A percentile compares a stretch with the other conserved stretches of the same genome.
Evolutionary conservation across 495 filamentous ascomycete species (phyloP).

Genomic region (Podospora fimiseda): DNA sequence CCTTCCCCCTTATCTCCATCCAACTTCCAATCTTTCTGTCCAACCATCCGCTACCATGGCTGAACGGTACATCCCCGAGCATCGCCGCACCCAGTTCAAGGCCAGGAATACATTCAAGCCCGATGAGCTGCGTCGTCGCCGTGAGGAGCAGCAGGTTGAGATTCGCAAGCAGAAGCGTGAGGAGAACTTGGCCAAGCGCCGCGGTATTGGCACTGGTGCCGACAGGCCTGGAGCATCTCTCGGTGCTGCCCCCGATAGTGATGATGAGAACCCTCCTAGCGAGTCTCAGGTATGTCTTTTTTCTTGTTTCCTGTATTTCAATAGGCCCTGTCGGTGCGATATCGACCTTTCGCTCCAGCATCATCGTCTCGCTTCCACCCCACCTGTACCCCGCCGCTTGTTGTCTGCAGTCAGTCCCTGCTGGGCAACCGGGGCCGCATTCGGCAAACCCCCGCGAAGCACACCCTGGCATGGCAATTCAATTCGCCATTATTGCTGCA

Average conservation of each 20-base stretch:
- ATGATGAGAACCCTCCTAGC: conserved; percentile 89
- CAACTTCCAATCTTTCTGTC: conserved; percentile 15
- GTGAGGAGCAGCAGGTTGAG: conserved; percentile 98
- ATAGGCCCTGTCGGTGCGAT: background rate
- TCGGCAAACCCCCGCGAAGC: conserved; percentile 1
- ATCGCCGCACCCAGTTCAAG: conserved; percentile 98
- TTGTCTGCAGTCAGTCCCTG: conserved; percentile 10
- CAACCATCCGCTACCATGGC: conserved; percentile 59
- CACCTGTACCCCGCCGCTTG: conserved; percentile 25
- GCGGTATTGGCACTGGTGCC: conserved; percentile 75
- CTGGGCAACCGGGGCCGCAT: conserved; percentile 11
- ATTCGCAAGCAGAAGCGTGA: conserved; percentile 97
- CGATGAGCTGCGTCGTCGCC: conserved; percentile 95
- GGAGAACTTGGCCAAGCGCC: conserved; percentile 95
- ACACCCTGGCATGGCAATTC: background rate
- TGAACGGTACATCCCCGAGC: conserved; percentile 98
- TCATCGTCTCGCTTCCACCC: conserved; percentile 8
- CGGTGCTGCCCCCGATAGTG: conserved; percentile 86
- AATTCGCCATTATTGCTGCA: conserved; percentile 4
- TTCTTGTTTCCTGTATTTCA: conserved; percentile 1
- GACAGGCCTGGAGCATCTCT: conserved; percentile 81
- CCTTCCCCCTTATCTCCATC: conserved; percentile 27
- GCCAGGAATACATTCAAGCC: conserved; percentile 97
- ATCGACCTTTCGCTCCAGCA: conserved; percentile 8
- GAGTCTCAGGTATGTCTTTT: conserved; percentile 85